Evolutionary conservation across 1,139 yeast genomes (phyloP), one percentile per base, ranked within the genome.

Genomic region (Candida albicans): DNA sequence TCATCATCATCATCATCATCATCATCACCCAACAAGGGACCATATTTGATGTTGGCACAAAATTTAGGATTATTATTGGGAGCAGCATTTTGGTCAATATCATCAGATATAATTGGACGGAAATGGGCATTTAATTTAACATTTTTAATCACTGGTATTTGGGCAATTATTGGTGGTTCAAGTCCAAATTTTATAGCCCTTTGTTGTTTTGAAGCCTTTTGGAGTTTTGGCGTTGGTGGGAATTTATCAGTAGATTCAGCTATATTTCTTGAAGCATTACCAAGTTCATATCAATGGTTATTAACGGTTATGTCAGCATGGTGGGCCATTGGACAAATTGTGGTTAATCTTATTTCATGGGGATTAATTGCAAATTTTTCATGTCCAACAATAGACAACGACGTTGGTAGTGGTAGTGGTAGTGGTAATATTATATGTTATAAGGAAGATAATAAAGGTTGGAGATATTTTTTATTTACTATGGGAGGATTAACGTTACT

Each of bases 161-260:
- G 68, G 55, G 68, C 73, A 1, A 52, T 62, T 1, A 54, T 64
- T 25, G 68, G 75, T 1, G 77, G 77, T 1, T 56, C 68, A 0
- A 55, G 70, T 10, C 75, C 76, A 6, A 70, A 64, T 45, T 71
- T 71, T 54, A 74, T 67, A 4, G 69, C 74, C 15, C 49, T 68
- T 8, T 75, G 73, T 2, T 59, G 62, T 0, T 70, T 70, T 52
- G 65, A 56, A 26, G 61, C 75, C 0, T 58, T 71, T 14, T 71
- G 76, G 75, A 65, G 73, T 47, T 65, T 70, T 52, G 77, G 77
- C 0, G 77, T 71, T 5, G 77, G 77, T 2, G 77, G 77, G 1
- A 70, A 70, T 45, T 58, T 70, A 35, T 76, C 76, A 0, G 75
- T 72, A 3, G 77, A 71, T 48, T 66, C 72, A 25, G 75, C 77